Percentiles rank a stretch among this genome's conserved stretches.
Conservation (phyloP, 345 rosid genomes). For the Luvunga scandens region DNA sequence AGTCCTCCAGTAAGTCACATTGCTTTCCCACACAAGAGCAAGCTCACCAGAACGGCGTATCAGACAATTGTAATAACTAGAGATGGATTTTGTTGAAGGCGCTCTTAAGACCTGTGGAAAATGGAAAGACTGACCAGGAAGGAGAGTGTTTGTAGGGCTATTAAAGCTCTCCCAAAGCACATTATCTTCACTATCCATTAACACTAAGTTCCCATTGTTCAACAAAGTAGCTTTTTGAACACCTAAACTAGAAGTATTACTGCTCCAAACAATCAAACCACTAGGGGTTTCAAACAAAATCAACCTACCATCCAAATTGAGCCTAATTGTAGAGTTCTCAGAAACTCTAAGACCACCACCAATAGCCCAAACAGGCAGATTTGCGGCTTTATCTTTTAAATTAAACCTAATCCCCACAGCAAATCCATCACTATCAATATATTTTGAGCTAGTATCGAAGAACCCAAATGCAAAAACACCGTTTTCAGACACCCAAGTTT, state of each 20-base stretch:
- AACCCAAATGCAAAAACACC: conserved; percentile 41
- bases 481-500: conserved; percentile 36
- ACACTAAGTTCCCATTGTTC: conserved; percentile 34
- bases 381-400: conserved; percentile 29
- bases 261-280: conserved; percentile 34
- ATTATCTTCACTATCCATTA: conserved; percentile 25
- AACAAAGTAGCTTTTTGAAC: conserved; percentile 35
- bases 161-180: conserved; percentile 39
- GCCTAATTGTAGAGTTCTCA: conserved; percentile 34
- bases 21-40: conserved; percentile 40
- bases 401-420: conserved; percentile 38
- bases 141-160: conserved; percentile 36
- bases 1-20: conserved; percentile 39
- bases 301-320: conserved; percentile 37
- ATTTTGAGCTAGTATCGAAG: conserved; percentile 19
- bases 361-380: conserved; percentile 36
- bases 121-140: conserved; percentile 37
- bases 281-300: conserved; percentile 31
- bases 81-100: conserved; percentile 28
- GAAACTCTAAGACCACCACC: conserved; percentile 37
- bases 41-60: conserved; percentile 33
- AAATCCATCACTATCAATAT: conserved; percentile 25
- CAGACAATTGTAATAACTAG: conserved; percentile 35
- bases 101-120: conserved; percentile 38
- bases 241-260: conserved; percentile 33